A percentile compares a stretch with the other conserved stretches of the same genome.
These are phyloP conservation scores for Plectosphaerella sp. DNA, from an alignment of 2,329 filamentous ascomycete species.

Conservation along the genomic window DNA sequence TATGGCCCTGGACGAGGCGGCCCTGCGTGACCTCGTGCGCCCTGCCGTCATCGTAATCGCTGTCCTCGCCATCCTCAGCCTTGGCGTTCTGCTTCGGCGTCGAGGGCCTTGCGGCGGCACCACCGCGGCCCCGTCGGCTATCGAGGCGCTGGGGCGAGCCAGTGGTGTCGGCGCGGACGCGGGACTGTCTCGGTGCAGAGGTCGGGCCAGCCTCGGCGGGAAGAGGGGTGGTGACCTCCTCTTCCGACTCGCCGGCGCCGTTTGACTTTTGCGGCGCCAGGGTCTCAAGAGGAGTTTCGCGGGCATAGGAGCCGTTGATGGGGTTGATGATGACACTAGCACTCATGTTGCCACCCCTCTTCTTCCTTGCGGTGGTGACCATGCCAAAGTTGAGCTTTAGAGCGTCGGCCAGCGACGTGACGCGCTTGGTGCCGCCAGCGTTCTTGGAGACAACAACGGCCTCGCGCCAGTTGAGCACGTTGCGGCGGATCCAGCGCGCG, in stretches of 20 bases:
- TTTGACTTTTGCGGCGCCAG: conserved; percentile 19
- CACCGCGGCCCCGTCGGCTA: neutral
- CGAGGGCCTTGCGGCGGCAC: conserved; percentile 12
- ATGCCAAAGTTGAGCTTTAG: conserved; percentile 97
- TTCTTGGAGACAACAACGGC: conserved; percentile 98
- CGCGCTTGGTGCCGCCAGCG: conserved; percentile 91
- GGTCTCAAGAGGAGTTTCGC: conserved; percentile 36
- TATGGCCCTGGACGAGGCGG: conserved; percentile 85
- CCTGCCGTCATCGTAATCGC: conserved; percentile 71
- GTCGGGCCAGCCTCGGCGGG: conserved; percentile 12
- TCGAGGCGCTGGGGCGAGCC: conserved; percentile 9
- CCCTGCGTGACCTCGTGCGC: conserved; percentile 88
- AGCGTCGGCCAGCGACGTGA: conserved; percentile 91
- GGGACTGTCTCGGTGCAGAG: conserved; percentile 8
- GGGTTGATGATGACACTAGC: conserved; percentile 74
- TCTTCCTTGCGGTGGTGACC: conserved; percentile 78
- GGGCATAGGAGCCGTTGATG: conserved; percentile 53
- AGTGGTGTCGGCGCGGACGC: conserved; percentile 8
- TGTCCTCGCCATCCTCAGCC: conserved; percentile 29
- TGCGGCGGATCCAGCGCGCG: conserved; percentile 89
- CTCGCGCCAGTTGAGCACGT: conserved; percentile 82
- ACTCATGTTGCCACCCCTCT: conserved; percentile 61
- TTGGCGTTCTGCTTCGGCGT: conserved; percentile 6
- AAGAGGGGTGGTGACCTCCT: conserved; percentile 11
- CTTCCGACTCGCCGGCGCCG: conserved; percentile 15